Percentiles rank a stretch among this genome's conserved stretches.
Evolutionary conservation across 805 yeast genomes (phyloP).

Genomic region (Ogataea henricii): DNA sequence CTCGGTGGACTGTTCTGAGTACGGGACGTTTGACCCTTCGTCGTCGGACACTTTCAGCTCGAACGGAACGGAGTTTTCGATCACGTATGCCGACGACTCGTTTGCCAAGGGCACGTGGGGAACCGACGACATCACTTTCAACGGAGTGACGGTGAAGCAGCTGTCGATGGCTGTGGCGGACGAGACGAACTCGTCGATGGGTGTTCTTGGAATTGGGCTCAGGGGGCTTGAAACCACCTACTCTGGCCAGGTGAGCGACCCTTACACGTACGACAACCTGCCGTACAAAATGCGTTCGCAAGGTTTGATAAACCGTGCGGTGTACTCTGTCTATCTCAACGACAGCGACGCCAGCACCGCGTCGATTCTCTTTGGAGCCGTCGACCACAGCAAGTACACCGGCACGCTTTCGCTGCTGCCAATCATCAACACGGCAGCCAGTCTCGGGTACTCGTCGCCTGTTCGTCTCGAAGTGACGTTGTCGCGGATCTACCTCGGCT

Average conservation of each 20-base stretch:
- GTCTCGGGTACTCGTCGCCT: slow-evolving; percentile 39
- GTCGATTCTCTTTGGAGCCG: slow-evolving; percentile 69
- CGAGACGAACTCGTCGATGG: slow-evolving; percentile 59
- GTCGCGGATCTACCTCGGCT: slow-evolving; percentile 37
- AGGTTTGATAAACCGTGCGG: slow-evolving; percentile 56
- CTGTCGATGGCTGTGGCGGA: slow-evolving; percentile 77
- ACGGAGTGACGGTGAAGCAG: slow-evolving; percentile 47
- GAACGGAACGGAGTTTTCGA: slow-evolving; percentile 45
- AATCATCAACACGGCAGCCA: slow-evolving; percentile 44
- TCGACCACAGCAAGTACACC: slow-evolving; percentile 61
- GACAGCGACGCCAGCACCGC: slow-evolving; percentile 45
- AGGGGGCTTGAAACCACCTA: slow-evolving; percentile 67
- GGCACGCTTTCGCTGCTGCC: slow-evolving; percentile 56
- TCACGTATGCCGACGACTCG: slow-evolving; percentile 51
- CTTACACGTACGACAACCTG: slow-evolving; percentile 60
- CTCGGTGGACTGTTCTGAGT: slow-evolving; percentile 42
- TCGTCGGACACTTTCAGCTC: slow-evolving; percentile 40
- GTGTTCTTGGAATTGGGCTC: slow-evolving; percentile 77
- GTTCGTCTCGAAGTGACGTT: slow-evolving; percentile 53
- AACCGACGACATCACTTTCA: slow-evolving; percentile 57
- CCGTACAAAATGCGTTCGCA: slow-evolving; percentile 60
- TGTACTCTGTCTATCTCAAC: slow-evolving; percentile 66
- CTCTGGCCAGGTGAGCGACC: slow-evolving; percentile 26
- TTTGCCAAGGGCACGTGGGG: slow-evolving; percentile 60
- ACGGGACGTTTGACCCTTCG: slow-evolving; percentile 51